Evolutionary conservation across 23 red algal species (phyloP), one percentile per base, ranked within the genome.

Genomic region (Gracilariopsis chorda): DNA sequence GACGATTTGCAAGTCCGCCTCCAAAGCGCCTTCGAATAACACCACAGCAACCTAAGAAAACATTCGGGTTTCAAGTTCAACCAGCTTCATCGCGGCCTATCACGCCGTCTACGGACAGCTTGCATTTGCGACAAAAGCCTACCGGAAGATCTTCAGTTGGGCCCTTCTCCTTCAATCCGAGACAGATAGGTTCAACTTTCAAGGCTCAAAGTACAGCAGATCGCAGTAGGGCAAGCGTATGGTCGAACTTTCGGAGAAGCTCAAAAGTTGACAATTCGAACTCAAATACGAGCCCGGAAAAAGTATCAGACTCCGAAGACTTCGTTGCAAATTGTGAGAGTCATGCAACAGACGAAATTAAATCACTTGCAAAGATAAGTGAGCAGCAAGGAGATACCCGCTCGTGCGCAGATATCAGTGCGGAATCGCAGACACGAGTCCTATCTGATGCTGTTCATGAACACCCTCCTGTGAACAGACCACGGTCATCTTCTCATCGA

Each of bases 41-140:
- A 24, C 67, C 40, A 27, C 39, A 23, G 47, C 67, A 20, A 7
- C 67, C 37, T 6, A 44, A 25, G 47, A 73, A 28, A 17, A 23
- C 71, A 28, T 48, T 36, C 21, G 82, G 82, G 24, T 86, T 86
- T 39, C 82, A 86, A 48, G 62, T 86, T 44, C 82, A 69, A 52
- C 82, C 57, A 16, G 61, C 5, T 7, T 39, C 37, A 13, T 67
- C 55, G 25, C 29, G 21, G 51, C 82, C 57, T 6, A 24, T 37
- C 11, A 71, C 46, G 3, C 32, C 47, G 2, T 86, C 62, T 2
- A 16, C 37, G 33, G 40, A 43, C 30, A 48, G 23, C 16, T 30
- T 30, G 25, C 36, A 74, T 19, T 35, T 74, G 24, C 67, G 67
- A 21, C 82, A 47, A 49, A 68, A 36, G 63, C 82, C 21, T 32